Evolutionary conservation across 2,329 filamentous ascomycete genomes (phyloP), one percentile per base, ranked within the genome.

Genomic region (Aspergillus luchuensis): DNA sequence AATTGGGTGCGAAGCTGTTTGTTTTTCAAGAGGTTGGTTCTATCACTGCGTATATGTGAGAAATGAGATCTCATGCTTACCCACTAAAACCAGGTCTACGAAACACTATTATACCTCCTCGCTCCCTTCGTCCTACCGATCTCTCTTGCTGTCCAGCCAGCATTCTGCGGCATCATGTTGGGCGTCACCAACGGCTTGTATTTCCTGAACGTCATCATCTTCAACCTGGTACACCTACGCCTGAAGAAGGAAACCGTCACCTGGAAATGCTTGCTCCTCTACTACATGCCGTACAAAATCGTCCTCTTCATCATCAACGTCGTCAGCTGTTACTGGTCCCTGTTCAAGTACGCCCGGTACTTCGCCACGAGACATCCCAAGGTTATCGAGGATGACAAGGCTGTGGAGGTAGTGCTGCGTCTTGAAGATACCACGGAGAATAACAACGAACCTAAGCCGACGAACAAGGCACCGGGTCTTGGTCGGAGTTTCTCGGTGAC

Each of bases 1-100:
- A 83, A 62, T 61, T 83, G n/a, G 80, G 80, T 3, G 74, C 80
- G 1, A 84, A 84, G 69, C 65, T 83, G 11, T 81, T 80, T 47
- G 80, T 83, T 23, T 77, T 81, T 49, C 79, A 82, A 63, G 81
- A 82, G 72, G 70, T 73, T 58, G 30, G 65, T 39, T 50, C n/a
- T 36, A 36, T 5, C 2, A 10, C 10, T 17, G 10, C 28, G 8
- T 11, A 25, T 4, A 8, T 5, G 8, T 19, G 2, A 2, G 5
- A 13, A 5, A 47, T 51, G 56, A 58, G 11, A 59, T 6, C 8
- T 49, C 4, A 19, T 48, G 69, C 80, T 41, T 13, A 25, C 19
- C 23, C 8, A 23, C 15, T 28, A 21, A 1, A 15, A 43, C 8
- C 33, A 72, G 74, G 72, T 81, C 17, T 81, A 81, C 58, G 79